Percentiles rank a stretch among this genome's conserved stretches.
Conservation (phyloP, 805 yeast genomes). For the Debaryomyces tyrocola region DNA sequence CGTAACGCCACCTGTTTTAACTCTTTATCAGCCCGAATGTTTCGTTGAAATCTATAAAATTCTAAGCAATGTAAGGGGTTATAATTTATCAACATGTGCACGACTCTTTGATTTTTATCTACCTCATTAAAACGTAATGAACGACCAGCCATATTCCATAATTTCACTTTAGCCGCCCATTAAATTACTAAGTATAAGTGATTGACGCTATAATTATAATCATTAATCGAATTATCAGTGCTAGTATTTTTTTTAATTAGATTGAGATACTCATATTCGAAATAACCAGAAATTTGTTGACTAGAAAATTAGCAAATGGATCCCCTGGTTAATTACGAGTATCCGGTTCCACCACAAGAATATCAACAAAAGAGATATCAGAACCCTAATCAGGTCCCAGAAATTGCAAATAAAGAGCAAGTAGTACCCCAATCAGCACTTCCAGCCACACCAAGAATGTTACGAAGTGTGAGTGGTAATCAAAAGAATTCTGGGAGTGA, state of each 20-base stretch:
- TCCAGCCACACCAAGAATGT: slow-evolving; percentile 73
- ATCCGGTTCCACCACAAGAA: slow-evolving; percentile 5
- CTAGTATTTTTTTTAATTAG: background rate
- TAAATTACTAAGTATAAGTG: too few relatives aligned
- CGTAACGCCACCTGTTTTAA: too few relatives aligned
- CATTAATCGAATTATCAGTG: background rate
- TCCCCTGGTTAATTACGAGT: slow-evolving; percentile 10
- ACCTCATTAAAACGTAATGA: background rate
- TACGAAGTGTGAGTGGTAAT: slow-evolving; percentile 54
- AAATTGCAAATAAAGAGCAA: background rate
- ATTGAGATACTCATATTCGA: background rate
- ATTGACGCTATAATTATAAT: background rate
- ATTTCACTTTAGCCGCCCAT: too few relatives aligned
- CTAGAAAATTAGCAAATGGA: slow-evolving; percentile 6
- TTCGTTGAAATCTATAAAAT: background rate
- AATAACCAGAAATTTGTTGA: background rate
- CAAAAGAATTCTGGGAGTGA: slow-evolving; percentile 15
- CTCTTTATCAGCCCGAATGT: too few relatives aligned
- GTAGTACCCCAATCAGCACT: slow-evolving; percentile 19
- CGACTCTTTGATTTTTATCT: background rate
- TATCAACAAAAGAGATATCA: slow-evolving; percentile 2
- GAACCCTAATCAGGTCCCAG: background rate
- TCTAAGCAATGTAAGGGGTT: background rate
- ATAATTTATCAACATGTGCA: background rate
- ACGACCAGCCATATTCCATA: background rate